phyloP scores from a whole-genome alignment of 129 eudicot genomes.

The Flaveria trinervia region DNA sequence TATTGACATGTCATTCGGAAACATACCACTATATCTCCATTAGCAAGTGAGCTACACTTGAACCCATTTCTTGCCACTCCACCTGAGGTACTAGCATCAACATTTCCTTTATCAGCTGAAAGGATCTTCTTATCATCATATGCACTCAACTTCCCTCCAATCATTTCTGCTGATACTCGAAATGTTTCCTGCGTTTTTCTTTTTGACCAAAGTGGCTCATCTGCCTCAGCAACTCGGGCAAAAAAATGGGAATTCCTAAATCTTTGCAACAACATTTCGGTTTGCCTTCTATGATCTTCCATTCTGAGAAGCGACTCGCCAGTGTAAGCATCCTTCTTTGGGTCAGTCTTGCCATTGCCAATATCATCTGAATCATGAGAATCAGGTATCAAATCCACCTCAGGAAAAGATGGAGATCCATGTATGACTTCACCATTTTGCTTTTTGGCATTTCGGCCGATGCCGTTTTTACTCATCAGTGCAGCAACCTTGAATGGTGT shows the following conservation, averaged over 20 bases:
- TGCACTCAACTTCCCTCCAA: constrained; percentile 40
- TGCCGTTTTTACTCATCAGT: constrained; percentile 73
- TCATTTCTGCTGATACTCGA: constrained; percentile 47
- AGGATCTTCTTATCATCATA: constrained; percentile 45
- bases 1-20: constrained; percentile 24
- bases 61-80: constrained; percentile 88
- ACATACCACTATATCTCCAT: constrained; percentile 99
- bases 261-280: constrained; percentile 68
- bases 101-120: constrained; percentile 67
- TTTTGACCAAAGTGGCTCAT: constrained; percentile 88
- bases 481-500: constrained; percentile 99
- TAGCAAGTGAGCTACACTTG: constrained; percentile 71
- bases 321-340: constrained; percentile 42
- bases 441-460: constrained; percentile 44
- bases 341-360: constrained; percentile 42
- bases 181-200: constrained; percentile 49
- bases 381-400: constrained; percentile 23
- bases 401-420: constrained; percentile 36
- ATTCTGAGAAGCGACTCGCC: constrained; percentile 85
- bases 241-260: constrained; percentile 83
- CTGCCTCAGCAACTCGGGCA: constrained; percentile 77
- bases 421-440: constrained; percentile 54
- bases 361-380: constrained; percentile 29
- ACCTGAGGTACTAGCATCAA: constrained; percentile 81
- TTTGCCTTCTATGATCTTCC: constrained; percentile 84